Evolutionary conservation across 805 yeast species (phyloP), one percentile per base, ranked within the genome.

Genomic region (Candida parachauliodes): DNA sequence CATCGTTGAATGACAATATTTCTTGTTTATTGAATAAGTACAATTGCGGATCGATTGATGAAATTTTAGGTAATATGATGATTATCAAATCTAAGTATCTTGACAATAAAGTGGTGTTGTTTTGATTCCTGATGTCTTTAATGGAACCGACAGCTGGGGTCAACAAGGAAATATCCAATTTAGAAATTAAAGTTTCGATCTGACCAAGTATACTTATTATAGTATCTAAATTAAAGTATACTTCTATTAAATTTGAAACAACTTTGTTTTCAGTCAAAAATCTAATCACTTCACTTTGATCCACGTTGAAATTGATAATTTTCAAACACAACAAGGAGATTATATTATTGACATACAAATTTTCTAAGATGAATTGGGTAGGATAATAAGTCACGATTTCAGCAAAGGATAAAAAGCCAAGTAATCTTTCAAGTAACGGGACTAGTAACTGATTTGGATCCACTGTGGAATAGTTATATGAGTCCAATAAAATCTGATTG

Each of bases 1-100:
- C 66, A 24, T 52, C 52, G 2, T 46, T 39, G 28, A 35, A 34
- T 8, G 36, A 41, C 11, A 42, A 32, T n/a, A 59, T 35, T 16
- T 50, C 54, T 4, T 29, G 31, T 14, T 27, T 36, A 12, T 46
- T 20, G 30, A 45, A 50, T 9, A 12, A 19, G 30, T 47, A 49
- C 10, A 34, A 36, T 10, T 18, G 15, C 7, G 40, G 23, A 23
- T 34, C 39, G n/a, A 37, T 25, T 23, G 6, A 8, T 32, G 9
- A 17, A n/a, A 46, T 12, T 16, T 40, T 19, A 6, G 53, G 51
- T 11, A 47, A 32, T 3, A 56, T 15, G 2, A 50, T 22, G 10
- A 44, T 29, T 8, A 47, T 18, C 22, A 40, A 51, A 36, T 54
- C 57, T 24, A 52, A 37, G 10, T 50, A 43, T 17, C 61, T 34